Base-by-base conservation (phyloP, 2,329 filamentous ascomycete species). In the Aureobasidium lini region DNA sequence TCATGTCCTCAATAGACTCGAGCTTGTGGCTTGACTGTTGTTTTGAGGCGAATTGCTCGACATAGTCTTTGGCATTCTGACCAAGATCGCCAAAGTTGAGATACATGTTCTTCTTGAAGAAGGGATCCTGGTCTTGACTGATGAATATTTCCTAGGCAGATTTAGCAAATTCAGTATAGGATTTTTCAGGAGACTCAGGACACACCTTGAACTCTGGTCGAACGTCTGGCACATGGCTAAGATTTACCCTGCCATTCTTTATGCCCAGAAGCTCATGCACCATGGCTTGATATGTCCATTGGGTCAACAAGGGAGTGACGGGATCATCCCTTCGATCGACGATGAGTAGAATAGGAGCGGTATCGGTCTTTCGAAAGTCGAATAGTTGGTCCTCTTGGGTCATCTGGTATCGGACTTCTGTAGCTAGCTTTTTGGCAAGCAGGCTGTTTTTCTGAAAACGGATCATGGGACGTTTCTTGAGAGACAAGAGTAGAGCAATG, bases 251-350 rank as follows among this genome's bases (percentile, higher is more conserved):
- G n/a, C 94, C 94, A 71, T 97, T 97, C 61, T 89, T 84, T 65
- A 99, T 96, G 5, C 94, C 94, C 11, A 99, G 79, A 1, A 97
- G 77, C 69, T 99, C 94, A 71, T 99, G 94, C 0, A 99, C 94
- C 92, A 99, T 99, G n/a, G 94, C 94, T 75, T 99, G 94, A 69
- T 99, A 99, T 29, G 94, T 99, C 94, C 94, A 99, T 71, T 99
- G 94, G 2, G 91, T 96, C 50, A 99, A 81, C 10, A 99, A 77
- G 0, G 94, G 94, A 3, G 94, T 99, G 53, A 97, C 88, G 0
- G 94, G 93, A 68, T 99, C 94, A 70, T 96, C 92, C 71, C 94
- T 84, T 43, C 94, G 85, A 73, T 99, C 94, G 32, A 99, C 76
- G 57, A 99, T 84, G 36, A 99, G 80, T 13, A 99, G 79, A 66